Conservation (phyloP, 371 early-diverging fungal species). For the Dichotomocladium elegans region DNA sequence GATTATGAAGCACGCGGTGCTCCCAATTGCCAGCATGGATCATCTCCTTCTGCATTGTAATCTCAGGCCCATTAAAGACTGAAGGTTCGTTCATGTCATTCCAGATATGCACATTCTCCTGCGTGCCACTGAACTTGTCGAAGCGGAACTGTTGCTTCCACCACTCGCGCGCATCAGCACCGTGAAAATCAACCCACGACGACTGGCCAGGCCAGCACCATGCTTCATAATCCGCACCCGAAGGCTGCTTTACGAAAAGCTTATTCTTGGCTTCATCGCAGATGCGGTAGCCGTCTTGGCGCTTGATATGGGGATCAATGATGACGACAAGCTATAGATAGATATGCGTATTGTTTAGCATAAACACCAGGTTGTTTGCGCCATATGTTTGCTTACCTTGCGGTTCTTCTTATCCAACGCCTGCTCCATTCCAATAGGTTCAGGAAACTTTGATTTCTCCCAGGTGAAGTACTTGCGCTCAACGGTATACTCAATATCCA, state of each 20-base stretch:
- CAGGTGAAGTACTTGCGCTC: constrained; percentile 90
- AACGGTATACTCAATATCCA: constrained; percentile 94
- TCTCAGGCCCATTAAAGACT: constrained; percentile 89
- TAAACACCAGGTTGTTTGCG: too few relatives aligned
- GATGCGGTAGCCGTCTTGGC: constrained; percentile 69
- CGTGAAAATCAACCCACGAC: constrained; percentile 84
- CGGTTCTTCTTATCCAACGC: constrained; percentile 68
- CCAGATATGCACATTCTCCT: constrained; percentile 79
- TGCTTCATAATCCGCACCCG: constrained; percentile 74
- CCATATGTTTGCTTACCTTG: constrained; percentile 48
- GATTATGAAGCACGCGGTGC: constrained; percentile 88
- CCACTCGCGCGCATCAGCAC: constrained; percentile 76
- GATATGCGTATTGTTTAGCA: too few relatives aligned
- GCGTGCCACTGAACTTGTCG: constrained; percentile 71
- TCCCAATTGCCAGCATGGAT: constrained; percentile 76
- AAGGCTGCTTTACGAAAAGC: constrained; percentile 75
- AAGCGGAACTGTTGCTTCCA: constrained; percentile 74
- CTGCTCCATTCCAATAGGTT: constrained; percentile 84
- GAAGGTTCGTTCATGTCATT: constrained; percentile 96
- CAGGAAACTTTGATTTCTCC: constrained; percentile 84
- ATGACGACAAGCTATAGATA: constrained; percentile 84
- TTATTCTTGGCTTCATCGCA: constrained; percentile 76
- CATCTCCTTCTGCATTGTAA: constrained; percentile 89
- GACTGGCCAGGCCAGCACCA: constrained; percentile 95
- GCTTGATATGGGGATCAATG: constrained; percentile 96